A percentile compares a stretch with the other conserved stretches of the same genome.
Conservation (phyloP, 2,329 filamentous ascomycete species). For the Fusarium fujikuroi region DNA sequence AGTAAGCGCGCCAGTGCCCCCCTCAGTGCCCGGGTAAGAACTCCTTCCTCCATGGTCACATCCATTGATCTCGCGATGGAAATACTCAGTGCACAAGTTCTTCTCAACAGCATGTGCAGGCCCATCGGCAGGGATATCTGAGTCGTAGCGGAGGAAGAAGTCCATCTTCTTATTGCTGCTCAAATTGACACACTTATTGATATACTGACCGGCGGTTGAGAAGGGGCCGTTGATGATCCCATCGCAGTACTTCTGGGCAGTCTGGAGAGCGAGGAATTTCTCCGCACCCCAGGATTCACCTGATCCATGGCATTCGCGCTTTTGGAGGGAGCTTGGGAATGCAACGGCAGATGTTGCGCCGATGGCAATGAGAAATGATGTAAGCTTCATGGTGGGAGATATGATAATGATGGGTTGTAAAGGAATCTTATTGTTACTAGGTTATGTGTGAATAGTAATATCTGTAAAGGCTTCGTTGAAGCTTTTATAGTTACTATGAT, state of each 20-base stretch:
- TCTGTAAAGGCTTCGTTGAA: not conserved
- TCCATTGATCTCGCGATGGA: not conserved
- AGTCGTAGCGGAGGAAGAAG: not conserved
- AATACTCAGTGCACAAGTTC: not conserved
- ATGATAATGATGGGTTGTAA: accelerated
- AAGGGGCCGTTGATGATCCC: not conserved
- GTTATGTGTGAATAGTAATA: not conserved
- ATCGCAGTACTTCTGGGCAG: not conserved
- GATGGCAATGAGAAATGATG: not conserved
- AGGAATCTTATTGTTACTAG: accelerated
- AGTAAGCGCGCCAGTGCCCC: not conserved
- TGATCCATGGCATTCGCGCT: not conserved
- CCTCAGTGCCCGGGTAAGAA: not conserved
- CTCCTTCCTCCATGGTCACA: not conserved
- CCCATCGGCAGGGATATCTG: not conserved
- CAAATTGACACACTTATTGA: not conserved
- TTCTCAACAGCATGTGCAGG: not conserved
- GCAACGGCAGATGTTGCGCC: not conserved
- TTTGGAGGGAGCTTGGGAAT: not conserved
- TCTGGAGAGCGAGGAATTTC: not conserved
- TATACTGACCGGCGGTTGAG: not conserved
- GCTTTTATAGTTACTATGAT: not conserved
- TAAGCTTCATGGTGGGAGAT: not conserved
- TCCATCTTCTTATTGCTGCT: not conserved
- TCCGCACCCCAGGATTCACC: not conserved